Base-by-base conservation (phyloP, 2,329 filamentous ascomycete species). In the Aspergillus sp. region DNA sequence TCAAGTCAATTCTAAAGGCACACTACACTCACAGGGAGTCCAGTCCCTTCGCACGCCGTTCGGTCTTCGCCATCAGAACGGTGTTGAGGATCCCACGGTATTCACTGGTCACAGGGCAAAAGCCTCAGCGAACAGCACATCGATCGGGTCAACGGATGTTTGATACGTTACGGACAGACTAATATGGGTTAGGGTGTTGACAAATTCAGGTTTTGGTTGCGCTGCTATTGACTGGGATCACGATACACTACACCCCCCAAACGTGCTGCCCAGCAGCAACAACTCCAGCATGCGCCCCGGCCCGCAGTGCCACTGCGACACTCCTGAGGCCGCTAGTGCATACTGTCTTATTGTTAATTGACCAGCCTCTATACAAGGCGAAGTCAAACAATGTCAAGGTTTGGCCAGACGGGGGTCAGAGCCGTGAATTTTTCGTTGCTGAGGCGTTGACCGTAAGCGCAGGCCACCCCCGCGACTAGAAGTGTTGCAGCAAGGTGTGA, bases 331-430 rank as follows among this genome's bases (percentile, higher is more conserved):
- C 17, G 23, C 35, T 41, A 43, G 43, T 45, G n/a, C 43, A 48
- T 23, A 17, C 33, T n/a, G 27, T 23, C 27, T 27, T 33, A n/a
- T 31, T 44, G 35, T 45, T 19, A 47, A 52, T 47, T 27, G 25
- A 41, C 14, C 12, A 44, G 23, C 14, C 17, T 44, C 40, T 23
- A n/a, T 11, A 41, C 43, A n/a, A 52, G 12, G 35, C 23, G 52
- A 44, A 43, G 17, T 35, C 41, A 53, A 46, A 40, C 17, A 47
- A 48, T 47, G 33, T 52, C 41, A 52, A 57, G 37, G 49, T 47
- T 56, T 27, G 44, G 19, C 25, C 25, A 49, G 41, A 49, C 19
- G 25, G 54, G 19, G 25, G n/a, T 31, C 17, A 8, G 21, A 45
- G 40, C 50, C 40, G 50, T 33, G 19, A 35, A 33, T 5, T 37